Base-by-base conservation (phyloP, 164 flowering plant genomes). In the Vitis riparia region DNA sequence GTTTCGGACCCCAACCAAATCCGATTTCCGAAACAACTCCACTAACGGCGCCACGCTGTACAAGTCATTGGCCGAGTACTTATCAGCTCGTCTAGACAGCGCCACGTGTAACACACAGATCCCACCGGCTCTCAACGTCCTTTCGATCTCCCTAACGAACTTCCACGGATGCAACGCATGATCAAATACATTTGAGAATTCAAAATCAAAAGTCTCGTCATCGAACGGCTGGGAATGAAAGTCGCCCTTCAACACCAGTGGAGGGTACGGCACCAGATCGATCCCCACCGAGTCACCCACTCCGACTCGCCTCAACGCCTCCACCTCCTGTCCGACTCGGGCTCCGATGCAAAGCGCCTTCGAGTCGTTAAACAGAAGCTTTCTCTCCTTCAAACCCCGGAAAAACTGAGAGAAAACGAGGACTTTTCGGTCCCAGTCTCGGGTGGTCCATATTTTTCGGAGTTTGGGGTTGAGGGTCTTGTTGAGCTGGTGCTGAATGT, bases 151-250 rank as follows among this genome's bases (percentile, higher is more conserved):
- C 51, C 73, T 82, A 14, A 85, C 95, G 73, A 91, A 93, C 68
- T 59, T 78, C 1, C 58, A 55, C 81, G 98, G 97, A 55, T 86
- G 89, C 19, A 93, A 71, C 58, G 98, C 95, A 76, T 93, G 98
- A 51, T 93, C 97, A 70, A 93, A 91, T 79, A 93, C 98, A 81
- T 93, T 93, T 0, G 97, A 91, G 81, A 93, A 93, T 56, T 91
- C 95, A 65, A 93, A 91, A 67, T 93, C 97, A 73, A 93, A 93
- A 0, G 84, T 86, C 49, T 62, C 86, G 71, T 89, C 72, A 0
- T 65, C 76, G 69, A 93, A 91, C 55, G 97, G 98, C 73, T 91
- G 98, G 37, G 62, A 48, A 65, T 93, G 98, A 63, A 93, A 93
- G 67, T 91, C 98, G 0, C 98, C 98, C 30, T 69, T 6, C 3